Evolutionary conservation across 306 rosid genomes (phyloP).

Genomic region (Cicer chorassanicum): DNA sequence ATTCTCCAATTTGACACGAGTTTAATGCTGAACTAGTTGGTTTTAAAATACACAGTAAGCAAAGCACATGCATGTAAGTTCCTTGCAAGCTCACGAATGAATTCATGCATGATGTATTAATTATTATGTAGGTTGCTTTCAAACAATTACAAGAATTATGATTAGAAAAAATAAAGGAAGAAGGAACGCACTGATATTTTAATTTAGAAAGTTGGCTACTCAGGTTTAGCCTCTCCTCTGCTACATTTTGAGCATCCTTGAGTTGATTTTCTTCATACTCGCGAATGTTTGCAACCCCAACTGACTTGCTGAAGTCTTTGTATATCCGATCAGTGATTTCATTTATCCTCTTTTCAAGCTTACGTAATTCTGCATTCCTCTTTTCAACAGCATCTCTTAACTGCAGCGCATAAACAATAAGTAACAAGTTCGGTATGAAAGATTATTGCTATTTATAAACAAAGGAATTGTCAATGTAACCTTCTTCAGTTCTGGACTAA

Average conservation of each 20-base stretch:
- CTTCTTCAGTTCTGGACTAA: slow-evolving; percentile 81
- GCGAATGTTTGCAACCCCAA: slow-evolving; percentile 97
- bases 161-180: slow-evolving; percentile 32
- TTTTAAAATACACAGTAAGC: slow-evolving; percentile 31
- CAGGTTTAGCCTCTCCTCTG: slow-evolving; percentile 94
- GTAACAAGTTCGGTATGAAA: slow-evolving; percentile 36
- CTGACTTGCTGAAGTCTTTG: slow-evolving; percentile 83
- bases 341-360: slow-evolving; percentile 88
- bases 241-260: slow-evolving; percentile 75
- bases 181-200: slow-evolving; percentile 82
- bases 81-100: slow-evolving; percentile 17
- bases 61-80: slow-evolving; percentile 27
- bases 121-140: slow-evolving; percentile 9
- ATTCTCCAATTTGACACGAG: slow-evolving; percentile 20
- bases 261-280: slow-evolving; percentile 98
- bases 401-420: slow-evolving; percentile 53
- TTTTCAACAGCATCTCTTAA: slow-evolving; percentile 62
- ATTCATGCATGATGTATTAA: slow-evolving; percentile 30
- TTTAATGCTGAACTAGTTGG: slow-evolving; percentile 1
- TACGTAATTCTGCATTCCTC: slow-evolving; percentile 68
- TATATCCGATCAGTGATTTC: slow-evolving; percentile 87
- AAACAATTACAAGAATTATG: slow-evolving; percentile 11
- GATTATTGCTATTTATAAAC: slow-evolving; percentile 25
- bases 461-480: slow-evolving; percentile 52
- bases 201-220: slow-evolving; percentile 89